Percentiles rank a stretch among this genome's conserved stretches.
Conservation (phyloP, 305 asterid species). For the Fraxinus angustifolia region DNA sequence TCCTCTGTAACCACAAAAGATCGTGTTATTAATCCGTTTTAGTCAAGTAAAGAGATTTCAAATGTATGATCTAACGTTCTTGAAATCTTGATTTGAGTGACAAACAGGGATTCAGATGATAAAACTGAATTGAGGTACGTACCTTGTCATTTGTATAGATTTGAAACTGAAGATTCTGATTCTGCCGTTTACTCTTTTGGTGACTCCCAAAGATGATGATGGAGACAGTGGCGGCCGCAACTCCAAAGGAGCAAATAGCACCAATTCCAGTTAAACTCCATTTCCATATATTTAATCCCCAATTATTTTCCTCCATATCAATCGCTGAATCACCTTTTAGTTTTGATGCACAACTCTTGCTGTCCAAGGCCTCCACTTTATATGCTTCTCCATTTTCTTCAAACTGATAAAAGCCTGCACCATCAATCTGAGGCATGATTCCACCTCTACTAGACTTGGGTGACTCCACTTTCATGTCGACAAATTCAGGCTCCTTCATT, state of each 20-base stretch:
- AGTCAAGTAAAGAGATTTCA: neutral
- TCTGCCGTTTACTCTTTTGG: constrained; percentile 29
- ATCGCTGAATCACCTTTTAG: constrained; percentile 13
- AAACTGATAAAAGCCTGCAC: constrained; percentile 22
- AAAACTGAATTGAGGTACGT: neutral
- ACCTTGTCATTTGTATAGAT: constrained; percentile 46
- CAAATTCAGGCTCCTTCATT: constrained; percentile 62
- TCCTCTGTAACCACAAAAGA: constrained; percentile 34
- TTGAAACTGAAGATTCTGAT: constrained; percentile 51
- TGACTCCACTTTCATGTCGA: constrained; percentile 73
- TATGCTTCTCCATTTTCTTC: constrained; percentile 26
- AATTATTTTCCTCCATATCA: constrained; percentile 25
- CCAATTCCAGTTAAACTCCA: constrained; percentile 65
- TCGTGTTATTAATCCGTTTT: neutral
- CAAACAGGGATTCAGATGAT: neutral
- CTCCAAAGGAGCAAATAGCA: constrained; percentile 72
- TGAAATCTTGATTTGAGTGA: neutral
- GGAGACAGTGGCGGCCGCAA: constrained; percentile 64
- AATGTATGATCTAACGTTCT: neutral
- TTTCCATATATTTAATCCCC: constrained; percentile 50
- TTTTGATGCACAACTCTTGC: constrained; percentile 1
- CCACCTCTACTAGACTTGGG: constrained; percentile 40
- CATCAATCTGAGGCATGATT: constrained; percentile 30
- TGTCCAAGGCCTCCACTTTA: constrained; percentile 14
- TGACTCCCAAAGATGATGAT: constrained; percentile 45